Conservation (phyloP, 768 basidiomycete species). For the Naganishia onofrii region DNA sequence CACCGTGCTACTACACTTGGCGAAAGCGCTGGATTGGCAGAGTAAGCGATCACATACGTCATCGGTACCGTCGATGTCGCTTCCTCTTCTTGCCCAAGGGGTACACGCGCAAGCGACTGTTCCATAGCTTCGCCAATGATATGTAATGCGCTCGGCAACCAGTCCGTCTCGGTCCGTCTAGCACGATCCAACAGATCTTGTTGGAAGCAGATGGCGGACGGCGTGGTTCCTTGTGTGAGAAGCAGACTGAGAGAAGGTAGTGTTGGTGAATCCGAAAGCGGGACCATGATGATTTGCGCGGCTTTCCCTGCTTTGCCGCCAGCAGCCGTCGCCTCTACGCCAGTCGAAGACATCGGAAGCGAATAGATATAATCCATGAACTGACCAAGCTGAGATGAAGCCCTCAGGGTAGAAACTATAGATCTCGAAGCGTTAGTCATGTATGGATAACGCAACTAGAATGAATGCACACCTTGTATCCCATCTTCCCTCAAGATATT, state of each 20-base stretch:
- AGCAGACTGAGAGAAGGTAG: constrained; percentile 48
- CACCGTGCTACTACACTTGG: constrained; percentile 39
- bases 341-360: background rate
- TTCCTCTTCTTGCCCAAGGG: background rate
- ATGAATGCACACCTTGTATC: constrained; percentile 50
- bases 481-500: constrained; percentile 42
- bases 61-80: background rate
- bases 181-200: constrained; percentile 50
- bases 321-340: background rate
- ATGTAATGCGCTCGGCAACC: constrained; percentile 46
- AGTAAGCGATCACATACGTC: constrained; percentile 47
- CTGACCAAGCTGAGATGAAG: constrained; percentile 7
- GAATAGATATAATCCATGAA: constrained; percentile 8
- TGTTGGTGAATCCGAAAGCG: constrained; percentile 48
- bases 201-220: constrained; percentile 51
- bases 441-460: no score
- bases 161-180: constrained; percentile 46
- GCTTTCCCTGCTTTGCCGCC: background rate
- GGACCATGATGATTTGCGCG: constrained; percentile 45
- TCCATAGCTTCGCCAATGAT: constrained; percentile 36
- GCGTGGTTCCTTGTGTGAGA: constrained; percentile 46
- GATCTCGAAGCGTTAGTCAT: no score
- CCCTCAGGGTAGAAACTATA: constrained; percentile 23
- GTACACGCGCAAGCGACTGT: background rate
- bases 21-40: constrained; percentile 47